Percentiles rank a stretch among this genome's conserved stretches.
Conservation (phyloP, 768 basidiomycete genomes). For the Suillus lakei region DNA sequence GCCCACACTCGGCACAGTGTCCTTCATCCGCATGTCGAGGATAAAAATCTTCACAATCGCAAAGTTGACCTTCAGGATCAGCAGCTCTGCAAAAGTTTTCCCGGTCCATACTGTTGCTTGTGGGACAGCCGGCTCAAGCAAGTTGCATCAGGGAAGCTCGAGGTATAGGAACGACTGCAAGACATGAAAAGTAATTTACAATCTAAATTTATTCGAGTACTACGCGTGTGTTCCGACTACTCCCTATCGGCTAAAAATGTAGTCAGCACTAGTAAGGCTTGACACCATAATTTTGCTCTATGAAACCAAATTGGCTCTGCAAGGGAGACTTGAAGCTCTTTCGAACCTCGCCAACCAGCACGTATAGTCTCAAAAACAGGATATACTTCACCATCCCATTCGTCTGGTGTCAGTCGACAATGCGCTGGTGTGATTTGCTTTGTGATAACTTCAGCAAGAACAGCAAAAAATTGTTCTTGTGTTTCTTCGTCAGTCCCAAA, state of each 20-base stretch:
- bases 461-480: not conserved
- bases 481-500: conserved; percentile 14
- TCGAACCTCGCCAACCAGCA: not conserved
- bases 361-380: not conserved
- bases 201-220: not conserved
- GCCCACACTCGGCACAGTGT: no score
- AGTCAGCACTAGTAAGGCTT: not conserved
- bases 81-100: not conserved
- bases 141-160: not conserved
- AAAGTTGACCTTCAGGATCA: not conserved
- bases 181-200: not conserved
- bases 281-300: not conserved
- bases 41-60: not conserved
- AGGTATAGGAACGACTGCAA: not conserved
- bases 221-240: not conserved
- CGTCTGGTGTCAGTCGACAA: conserved; percentile 16
- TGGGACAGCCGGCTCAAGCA: conserved; percentile 2
- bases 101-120: not conserved
- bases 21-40: not conserved
- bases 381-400: conserved; percentile 20
- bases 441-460: conserved; percentile 1
- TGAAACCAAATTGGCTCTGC: not conserved
- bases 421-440: conserved; percentile 11
- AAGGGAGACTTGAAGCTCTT: not conserved
- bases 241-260: not conserved